phyloP scores from a whole-genome alignment of 768 basidiomycete species.

The Termitomyces sp. region DNA sequence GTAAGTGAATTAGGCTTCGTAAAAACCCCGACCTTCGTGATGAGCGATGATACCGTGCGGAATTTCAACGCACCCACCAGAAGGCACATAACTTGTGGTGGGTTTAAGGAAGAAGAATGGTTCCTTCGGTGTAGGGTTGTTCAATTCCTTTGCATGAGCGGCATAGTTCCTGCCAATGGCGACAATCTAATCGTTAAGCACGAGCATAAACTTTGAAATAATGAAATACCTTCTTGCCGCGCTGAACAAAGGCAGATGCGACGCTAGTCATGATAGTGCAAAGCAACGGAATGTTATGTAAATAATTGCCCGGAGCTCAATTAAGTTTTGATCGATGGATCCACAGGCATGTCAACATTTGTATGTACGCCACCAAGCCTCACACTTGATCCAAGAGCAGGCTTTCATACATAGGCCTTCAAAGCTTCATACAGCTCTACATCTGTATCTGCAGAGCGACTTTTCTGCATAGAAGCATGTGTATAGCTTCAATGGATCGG shows the following conservation, averaged over 20 bases:
- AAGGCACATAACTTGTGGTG: slow-evolving; percentile 80
- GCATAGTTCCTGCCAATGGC: slow-evolving; percentile 95
- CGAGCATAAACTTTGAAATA: not conserved
- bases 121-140: slow-evolving; percentile 85
- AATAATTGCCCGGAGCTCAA: slow-evolving; percentile 6
- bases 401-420: not conserved
- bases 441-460: not conserved
- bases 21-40: slow-evolving; percentile 70
- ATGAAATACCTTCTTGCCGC: slow-evolving; percentile 35
- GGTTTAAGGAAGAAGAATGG: slow-evolving; percentile 99
- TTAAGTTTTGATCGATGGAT: slow-evolving; percentile 12
- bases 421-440: not conserved
- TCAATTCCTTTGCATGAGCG: slow-evolving; percentile 89
- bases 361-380: not conserved
- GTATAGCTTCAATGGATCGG: not conserved
- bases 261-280: slow-evolving; percentile 9
- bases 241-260: slow-evolving; percentile 33
- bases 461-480: not conserved
- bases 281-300: slow-evolving; percentile 3
- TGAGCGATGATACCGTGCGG: slow-evolving; percentile 83
- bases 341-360: not conserved
- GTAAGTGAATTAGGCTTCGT: not conserved
- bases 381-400: not conserved
- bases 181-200: slow-evolving; percentile 59
- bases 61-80: slow-evolving; percentile 82